phyloP scores from a whole-genome alignment of 257 asterid genomes.

The Verbascum thapsus region DNA sequence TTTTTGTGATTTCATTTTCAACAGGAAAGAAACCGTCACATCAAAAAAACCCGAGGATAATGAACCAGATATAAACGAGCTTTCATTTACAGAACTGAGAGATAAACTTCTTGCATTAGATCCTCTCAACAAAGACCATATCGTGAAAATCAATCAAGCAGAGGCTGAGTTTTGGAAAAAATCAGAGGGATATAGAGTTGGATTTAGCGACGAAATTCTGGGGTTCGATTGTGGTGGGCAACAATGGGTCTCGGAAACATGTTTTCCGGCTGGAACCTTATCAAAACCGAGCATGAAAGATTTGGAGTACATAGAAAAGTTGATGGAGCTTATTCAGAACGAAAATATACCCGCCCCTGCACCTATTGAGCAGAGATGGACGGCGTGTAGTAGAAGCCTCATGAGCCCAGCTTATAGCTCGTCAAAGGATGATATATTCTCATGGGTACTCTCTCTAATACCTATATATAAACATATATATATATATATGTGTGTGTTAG shows the following conservation, averaged over 20 bases:
- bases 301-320: constrained; percentile 75
- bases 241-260: constrained; percentile 96
- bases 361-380: constrained; percentile 99
- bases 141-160: constrained; percentile 73
- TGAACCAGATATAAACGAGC: constrained; percentile 58
- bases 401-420: constrained; percentile 98
- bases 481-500: not conserved
- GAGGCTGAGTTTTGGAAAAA: constrained; percentile 98
- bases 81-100: constrained; percentile 88
- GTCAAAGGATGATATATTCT: constrained; percentile 70
- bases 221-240: constrained; percentile 99
- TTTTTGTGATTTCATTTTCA: constrained; percentile 22
- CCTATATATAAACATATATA: not conserved
- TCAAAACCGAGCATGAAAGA: constrained; percentile 88
- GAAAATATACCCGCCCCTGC: constrained; percentile 94
- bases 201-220: constrained; percentile 96
- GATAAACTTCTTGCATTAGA: constrained; percentile 84
- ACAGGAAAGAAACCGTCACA: constrained; percentile 49
- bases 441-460: constrained; percentile 65
- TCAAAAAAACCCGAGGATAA: constrained; percentile 40
- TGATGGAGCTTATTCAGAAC: constrained; percentile 65
- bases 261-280: constrained; percentile 92
- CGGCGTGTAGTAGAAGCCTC: constrained; percentile 74
- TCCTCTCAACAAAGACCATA: constrained; percentile 83
- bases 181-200: constrained; percentile 92